A percentile compares a stretch with the other conserved stretches of the same genome.
Conservation (phyloP, 306 rosid genomes). For the Aeschynomene evenia region DNA sequence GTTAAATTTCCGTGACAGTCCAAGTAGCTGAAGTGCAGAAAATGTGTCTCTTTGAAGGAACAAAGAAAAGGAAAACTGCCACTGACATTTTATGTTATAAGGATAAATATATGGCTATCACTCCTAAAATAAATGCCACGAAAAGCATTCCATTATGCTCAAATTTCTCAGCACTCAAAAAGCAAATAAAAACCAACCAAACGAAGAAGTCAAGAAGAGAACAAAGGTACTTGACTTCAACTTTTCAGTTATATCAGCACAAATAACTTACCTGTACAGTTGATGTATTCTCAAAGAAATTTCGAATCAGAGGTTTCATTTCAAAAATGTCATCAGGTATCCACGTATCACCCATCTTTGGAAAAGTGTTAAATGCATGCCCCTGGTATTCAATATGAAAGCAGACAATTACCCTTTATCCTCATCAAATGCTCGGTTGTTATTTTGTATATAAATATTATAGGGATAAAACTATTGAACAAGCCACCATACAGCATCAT, state of each 20-base stretch:
- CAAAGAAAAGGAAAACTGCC: neutral
- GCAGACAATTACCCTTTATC: conserved; percentile 6
- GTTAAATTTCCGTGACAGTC: neutral
- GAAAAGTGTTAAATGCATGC: conserved; percentile 83
- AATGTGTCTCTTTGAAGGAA: conserved; percentile 8
- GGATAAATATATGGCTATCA: neutral
- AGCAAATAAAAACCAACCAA: neutral
- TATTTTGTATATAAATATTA: conserved; percentile 9
- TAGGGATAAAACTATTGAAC: conserved; percentile 11
- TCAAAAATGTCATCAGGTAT: conserved; percentile 68
- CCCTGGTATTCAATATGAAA: conserved; percentile 52
- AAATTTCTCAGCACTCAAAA: conserved; percentile 6
- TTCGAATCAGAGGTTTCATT: conserved; percentile 77
- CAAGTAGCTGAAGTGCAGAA: neutral
- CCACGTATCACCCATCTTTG: conserved; percentile 89
- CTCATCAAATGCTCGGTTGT: conserved; percentile 6
- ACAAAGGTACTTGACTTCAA: conserved; percentile 10
- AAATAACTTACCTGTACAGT: conserved; percentile 62
- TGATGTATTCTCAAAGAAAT: conserved; percentile 86
- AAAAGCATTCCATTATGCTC: neutral
- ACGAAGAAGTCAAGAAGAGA: neutral
- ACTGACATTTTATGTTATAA: neutral
- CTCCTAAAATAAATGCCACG: neutral
- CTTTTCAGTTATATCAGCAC: neutral
- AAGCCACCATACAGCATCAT: conserved; percentile 72